phyloP scores from a whole-genome alignment of 257 asterid species.

The Ballota nigra region DNA sequence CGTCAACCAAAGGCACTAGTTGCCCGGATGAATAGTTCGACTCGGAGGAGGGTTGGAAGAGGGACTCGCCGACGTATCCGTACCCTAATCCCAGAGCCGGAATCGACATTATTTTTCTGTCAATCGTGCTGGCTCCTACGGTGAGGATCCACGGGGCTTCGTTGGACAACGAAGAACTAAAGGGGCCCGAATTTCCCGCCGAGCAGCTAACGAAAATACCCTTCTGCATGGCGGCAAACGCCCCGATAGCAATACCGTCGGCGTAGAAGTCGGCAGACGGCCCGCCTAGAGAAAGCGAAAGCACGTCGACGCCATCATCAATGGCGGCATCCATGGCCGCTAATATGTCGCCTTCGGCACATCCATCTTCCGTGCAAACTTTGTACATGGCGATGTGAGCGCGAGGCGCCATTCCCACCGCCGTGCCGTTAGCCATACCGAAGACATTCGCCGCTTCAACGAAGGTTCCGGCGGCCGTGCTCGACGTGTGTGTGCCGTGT shows the following conservation, averaged over 20 bases:
- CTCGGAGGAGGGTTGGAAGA: slow-evolving; percentile 22
- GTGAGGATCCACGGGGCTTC: slow-evolving; percentile 53
- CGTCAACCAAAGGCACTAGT: slow-evolving; percentile 24
- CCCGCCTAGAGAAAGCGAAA: slow-evolving; percentile 40
- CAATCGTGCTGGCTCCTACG: slow-evolving; percentile 43
- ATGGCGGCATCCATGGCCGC: slow-evolving; percentile 48
- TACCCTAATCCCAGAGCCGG: slow-evolving; percentile 17
- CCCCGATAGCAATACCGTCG: slow-evolving; percentile 37
- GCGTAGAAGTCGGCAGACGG: slow-evolving; percentile 20
- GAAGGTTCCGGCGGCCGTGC: slow-evolving; percentile 45
- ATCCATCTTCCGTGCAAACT: slow-evolving; percentile 24
- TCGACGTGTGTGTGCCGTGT: slow-evolving; percentile 43
- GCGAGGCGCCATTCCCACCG: slow-evolving; percentile 43
- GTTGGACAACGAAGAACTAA: too few relatives aligned
- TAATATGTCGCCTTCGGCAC: slow-evolving; percentile 29
- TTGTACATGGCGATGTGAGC: slow-evolving; percentile 42
- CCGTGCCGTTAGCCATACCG: slow-evolving; percentile 47
- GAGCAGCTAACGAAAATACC: slow-evolving; percentile 44
- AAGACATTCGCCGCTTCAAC: slow-evolving; percentile 35
- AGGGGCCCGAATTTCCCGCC: too few relatives aligned
- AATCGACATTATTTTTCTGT: slow-evolving; percentile 29
- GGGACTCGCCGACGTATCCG: slow-evolving; percentile 32
- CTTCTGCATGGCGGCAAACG: slow-evolving; percentile 41
- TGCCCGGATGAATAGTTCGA: slow-evolving; percentile 15
- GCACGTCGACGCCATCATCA: slow-evolving; percentile 43